Percentiles rank a stretch among this genome's conserved stretches.
These are phyloP conservation scores for Thalassiosira oceanica DNA, from an alignment of 352 stramenopile species.

Conservation along the genomic window DNA sequence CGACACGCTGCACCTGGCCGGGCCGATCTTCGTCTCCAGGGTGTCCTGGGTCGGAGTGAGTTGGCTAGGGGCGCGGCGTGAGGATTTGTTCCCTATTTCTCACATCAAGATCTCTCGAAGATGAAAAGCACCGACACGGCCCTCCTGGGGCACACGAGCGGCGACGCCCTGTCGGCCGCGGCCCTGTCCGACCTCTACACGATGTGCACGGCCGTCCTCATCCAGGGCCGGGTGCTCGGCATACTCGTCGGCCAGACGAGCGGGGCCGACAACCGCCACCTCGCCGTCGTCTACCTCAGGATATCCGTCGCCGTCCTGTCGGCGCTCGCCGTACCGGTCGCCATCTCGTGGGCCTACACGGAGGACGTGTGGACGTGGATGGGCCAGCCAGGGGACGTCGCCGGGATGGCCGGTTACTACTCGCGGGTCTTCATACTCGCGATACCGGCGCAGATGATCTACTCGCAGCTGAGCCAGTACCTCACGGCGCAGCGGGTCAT, in stretches of 20 bases:
- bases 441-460: constrained; percentile 62
- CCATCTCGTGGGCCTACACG: constrained; percentile 67
- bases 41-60: constrained; percentile 52
- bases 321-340: constrained; percentile 51
- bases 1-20: constrained; percentile 55
- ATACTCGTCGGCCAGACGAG: constrained; percentile 71
- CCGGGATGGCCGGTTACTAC: constrained; percentile 72
- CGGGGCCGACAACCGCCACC: constrained; percentile 68
- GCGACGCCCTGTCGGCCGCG: constrained; percentile 58
- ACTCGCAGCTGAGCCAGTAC: constrained; percentile 73
- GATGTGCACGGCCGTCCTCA: constrained; percentile 59
- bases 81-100: background rate
- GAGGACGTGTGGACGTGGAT: constrained; percentile 60
- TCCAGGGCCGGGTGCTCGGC: constrained; percentile 68
- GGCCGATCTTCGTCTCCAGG: constrained; percentile 59
- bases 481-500: constrained; percentile 76
- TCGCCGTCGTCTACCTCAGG: constrained; percentile 73
- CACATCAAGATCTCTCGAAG: background rate
- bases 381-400: constrained; percentile 52
- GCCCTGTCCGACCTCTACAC: constrained; percentile 76
- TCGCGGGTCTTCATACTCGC: constrained; percentile 57
- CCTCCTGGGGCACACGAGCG: constrained; percentile 73
- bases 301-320: constrained; percentile 61
- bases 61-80: too few species aligned
- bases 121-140: constrained; percentile 68